Conservation (phyloP, 495 filamentous ascomycete genomes). For the Hypoxylon subgilvum region DNA sequence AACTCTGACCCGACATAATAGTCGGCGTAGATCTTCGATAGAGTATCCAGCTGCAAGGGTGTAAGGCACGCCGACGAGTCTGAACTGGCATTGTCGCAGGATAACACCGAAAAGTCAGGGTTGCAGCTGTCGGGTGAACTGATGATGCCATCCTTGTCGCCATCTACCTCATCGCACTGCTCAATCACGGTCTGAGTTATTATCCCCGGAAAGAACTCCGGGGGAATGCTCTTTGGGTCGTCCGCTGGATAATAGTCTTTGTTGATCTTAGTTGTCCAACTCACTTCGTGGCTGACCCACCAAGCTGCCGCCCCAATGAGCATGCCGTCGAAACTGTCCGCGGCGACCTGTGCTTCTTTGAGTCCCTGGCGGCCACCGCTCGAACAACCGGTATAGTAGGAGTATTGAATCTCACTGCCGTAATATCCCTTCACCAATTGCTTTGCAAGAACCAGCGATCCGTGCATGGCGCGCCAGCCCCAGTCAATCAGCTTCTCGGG, state of each 20-base stretch:
- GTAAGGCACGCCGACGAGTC: conserved; percentile 57
- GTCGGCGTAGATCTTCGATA: conserved; percentile 58
- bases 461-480: conserved; percentile 60
- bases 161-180: conserved; percentile 70
- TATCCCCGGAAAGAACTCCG: conserved; percentile 52
- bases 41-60: conserved; percentile 56
- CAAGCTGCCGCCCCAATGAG: conserved; percentile 59
- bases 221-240: conserved; percentile 56
- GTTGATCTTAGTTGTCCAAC: conserved; percentile 43
- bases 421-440: conserved; percentile 49
- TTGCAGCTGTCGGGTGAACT: conserved; percentile 62
- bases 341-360: conserved; percentile 53
- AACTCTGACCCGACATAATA: conserved; percentile 51
- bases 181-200: conserved; percentile 59
- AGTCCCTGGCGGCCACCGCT: conserved; percentile 63
- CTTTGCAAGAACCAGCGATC: conserved; percentile 49
- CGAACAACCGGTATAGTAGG: conserved; percentile 63
- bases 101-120: conserved; percentile 56
- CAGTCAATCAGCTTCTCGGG: conserved; percentile 50
- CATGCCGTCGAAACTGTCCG: conserved; percentile 67
- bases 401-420: conserved; percentile 40
- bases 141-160: conserved; percentile 67
- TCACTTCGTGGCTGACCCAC: conserved; percentile 54
- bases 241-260: conserved; percentile 45
- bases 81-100: conserved; percentile 48